Base-by-base conservation (phyloP, 495 filamentous ascomycete species). In the Parachaetomium inaequale region DNA sequence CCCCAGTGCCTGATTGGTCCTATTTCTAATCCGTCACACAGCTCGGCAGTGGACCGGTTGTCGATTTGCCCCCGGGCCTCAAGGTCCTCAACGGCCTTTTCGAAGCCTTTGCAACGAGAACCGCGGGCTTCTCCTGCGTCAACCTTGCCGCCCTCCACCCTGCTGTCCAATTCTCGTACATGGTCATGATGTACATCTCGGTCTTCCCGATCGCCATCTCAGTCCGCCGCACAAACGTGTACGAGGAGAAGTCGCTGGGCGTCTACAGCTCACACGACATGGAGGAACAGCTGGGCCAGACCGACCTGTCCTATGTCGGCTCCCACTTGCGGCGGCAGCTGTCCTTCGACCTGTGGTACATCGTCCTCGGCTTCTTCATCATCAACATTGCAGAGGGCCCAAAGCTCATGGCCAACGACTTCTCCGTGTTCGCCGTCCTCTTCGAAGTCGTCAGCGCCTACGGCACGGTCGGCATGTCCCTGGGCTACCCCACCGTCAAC, bases 141-240 rank as follows among this genome's bases (percentile, higher is more conserved):
- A 88, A 88, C 62, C 75, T 98, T 26, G 78, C 89, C 7, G 73
- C 78, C 0, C 79, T 98, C 15, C 93, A 97, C 67, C 93, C 93
- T 0, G 93, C 88, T 2, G 91, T 96, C 14, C 93, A 98, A 69
- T 89, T 94, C 4, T 96, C 92, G 19, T 97, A 96, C 77, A 74
- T 96, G 75, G 86, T 98, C 74, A 98, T 98, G 93, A 98, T 98
- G 93, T 98, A 98, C 73, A 98, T 98, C 63, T 96, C 93, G 50
- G 90, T 96, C 43, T 91, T 96, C 67, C 93, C 93, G 28, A 93
- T 97, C 66, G 93, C 93, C 63, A 96, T 98, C 60, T 93, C 89
- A 29, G 85, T 97, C 67, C 88, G 93, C 60, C 83, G 90, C 55
- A 97, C 93, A 38, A 98, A 98, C 72, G 93, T 96, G 11, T 98